Percentiles rank a stretch among this genome's conserved stretches.
Evolutionary conservation across 192 early-diverging fungal genomes (phyloP).

Genomic region (Lobosporangium transversale): DNA sequence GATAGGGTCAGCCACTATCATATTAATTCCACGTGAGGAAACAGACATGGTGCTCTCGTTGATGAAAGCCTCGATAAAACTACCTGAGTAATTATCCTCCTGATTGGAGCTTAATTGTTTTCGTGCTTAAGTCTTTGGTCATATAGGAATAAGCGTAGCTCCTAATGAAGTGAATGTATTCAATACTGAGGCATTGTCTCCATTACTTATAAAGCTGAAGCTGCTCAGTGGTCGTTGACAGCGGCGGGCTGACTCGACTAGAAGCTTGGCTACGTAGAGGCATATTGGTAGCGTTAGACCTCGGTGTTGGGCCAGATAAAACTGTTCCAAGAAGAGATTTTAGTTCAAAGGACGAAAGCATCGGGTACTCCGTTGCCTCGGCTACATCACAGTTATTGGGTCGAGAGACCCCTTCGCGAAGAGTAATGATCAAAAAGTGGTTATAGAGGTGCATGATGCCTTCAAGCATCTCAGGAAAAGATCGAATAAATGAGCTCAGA

Average conservation of each 20-base stretch:
- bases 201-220: neutral
- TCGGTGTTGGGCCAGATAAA: constrained; percentile 67
- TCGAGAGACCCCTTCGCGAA: constrained; percentile 85
- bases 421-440: constrained; percentile 85
- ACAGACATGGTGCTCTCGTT: constrained; percentile 60
- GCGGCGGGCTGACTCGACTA: constrained; percentile 46
- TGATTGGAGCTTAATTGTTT: constrained; percentile 72
- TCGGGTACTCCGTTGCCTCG: constrained; percentile 80
- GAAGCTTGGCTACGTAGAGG: constrained; percentile 55
- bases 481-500: constrained; percentile 77
- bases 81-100: constrained; percentile 81
- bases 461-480: constrained; percentile 74
- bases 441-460: constrained; percentile 85
- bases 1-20: constrained; percentile 77
- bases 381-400: constrained; percentile 80
- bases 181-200: constrained; percentile 13
- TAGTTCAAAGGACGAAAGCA: constrained; percentile 85
- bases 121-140: constrained; percentile 47
- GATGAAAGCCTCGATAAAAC: constrained; percentile 76
- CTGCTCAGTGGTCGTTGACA: constrained; percentile 2
- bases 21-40: constrained; percentile 78
- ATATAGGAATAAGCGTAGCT: constrained; percentile 40
- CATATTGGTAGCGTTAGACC: constrained; percentile 51
- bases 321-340: constrained; percentile 79
- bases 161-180: constrained; percentile 21